A percentile compares a stretch with the other conserved stretches of the same genome.
These are phyloP conservation scores for Salinomyces thailandicus DNA, from an alignment of 2,329 filamentous ascomycete genomes.

Conservation along the genomic window DNA sequence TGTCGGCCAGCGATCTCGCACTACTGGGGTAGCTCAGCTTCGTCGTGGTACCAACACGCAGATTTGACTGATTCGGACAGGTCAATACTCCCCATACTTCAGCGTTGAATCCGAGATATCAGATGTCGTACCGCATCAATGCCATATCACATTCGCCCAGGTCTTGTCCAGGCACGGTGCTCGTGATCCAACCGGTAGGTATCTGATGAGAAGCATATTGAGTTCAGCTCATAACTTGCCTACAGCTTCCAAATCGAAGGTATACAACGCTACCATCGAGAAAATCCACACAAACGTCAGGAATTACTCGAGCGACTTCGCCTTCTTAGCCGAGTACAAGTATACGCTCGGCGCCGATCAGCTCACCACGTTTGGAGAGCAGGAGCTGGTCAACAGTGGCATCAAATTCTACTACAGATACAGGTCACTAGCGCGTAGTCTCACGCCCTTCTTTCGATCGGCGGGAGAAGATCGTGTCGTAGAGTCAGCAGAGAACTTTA, in stretches of 20 bases:
- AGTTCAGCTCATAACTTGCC: not conserved
- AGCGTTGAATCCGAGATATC: slow-evolving; percentile 58
- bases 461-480: slow-evolving; percentile 62
- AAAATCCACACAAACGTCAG: slow-evolving; percentile 51
- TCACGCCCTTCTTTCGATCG: slow-evolving; percentile 60
- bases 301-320: slow-evolving; percentile 51
- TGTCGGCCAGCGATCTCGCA: slow-evolving; percentile 54
- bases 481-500: slow-evolving; percentile 64
- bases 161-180: slow-evolving; percentile 77
- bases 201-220: not conserved
- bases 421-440: slow-evolving; percentile 44
- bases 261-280: slow-evolving; percentile 54
- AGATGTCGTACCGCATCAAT: slow-evolving; percentile 51
- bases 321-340: slow-evolving; percentile 60
- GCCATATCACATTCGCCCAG: slow-evolving; percentile 68
- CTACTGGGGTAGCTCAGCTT: slow-evolving; percentile 43
- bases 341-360: slow-evolving; percentile 63
- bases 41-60: not conserved
- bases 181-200: slow-evolving; percentile 58
- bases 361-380: slow-evolving; percentile 57
- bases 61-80: slow-evolving; percentile 26
- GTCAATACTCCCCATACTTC: slow-evolving; percentile 81
- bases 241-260: slow-evolving; percentile 45
- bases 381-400: slow-evolving; percentile 65
- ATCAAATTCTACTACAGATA: slow-evolving; percentile 68